These are phyloP conservation scores for Nicotiana tomentosiformis DNA, from an alignment of 257 asterid species.

Conservation along the genomic window DNA sequence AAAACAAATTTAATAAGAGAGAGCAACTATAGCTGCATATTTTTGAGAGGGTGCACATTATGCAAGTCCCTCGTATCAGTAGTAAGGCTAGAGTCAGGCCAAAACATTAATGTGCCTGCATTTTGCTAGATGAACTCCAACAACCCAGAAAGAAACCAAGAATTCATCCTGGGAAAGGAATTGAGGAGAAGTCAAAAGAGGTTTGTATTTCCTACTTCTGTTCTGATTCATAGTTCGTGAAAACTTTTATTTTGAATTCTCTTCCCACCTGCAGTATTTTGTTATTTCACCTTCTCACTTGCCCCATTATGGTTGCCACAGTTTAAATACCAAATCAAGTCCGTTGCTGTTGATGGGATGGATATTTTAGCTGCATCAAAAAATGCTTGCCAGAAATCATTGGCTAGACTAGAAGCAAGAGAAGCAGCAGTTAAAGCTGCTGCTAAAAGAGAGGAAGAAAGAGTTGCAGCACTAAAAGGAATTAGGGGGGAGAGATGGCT, in stretches of 20 bases:
- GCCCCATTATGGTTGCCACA: constrained; percentile 12
- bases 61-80: neutral
- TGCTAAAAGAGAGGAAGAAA: constrained; percentile 67
- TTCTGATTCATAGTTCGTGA: neutral
- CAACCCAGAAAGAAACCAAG: constrained; percentile 64
- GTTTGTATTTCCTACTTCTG: constrained; percentile 18
- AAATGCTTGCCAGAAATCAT: constrained; percentile 42
- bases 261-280: neutral
- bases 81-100: neutral
- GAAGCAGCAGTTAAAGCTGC: constrained; percentile 63
- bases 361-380: constrained; percentile 55
- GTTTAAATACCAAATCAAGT: constrained; percentile 56
- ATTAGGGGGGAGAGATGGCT: constrained; percentile 87
- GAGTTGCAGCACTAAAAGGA: constrained; percentile 56
- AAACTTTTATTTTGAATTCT: neutral
- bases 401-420: constrained; percentile 57
- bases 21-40: neutral
- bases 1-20: neutral
- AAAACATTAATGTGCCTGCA: neutral
- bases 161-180: constrained; percentile 55
- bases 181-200: constrained; percentile 66
- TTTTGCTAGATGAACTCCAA: constrained; percentile 43
- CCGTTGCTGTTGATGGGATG: constrained; percentile 57
- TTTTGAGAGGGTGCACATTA: neutral
- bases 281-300: neutral